These are phyloP conservation scores for Dothideomycetidae sp. DNA, from an alignment of 2,329 filamentous ascomycete genomes.

Conservation along the genomic window DNA sequence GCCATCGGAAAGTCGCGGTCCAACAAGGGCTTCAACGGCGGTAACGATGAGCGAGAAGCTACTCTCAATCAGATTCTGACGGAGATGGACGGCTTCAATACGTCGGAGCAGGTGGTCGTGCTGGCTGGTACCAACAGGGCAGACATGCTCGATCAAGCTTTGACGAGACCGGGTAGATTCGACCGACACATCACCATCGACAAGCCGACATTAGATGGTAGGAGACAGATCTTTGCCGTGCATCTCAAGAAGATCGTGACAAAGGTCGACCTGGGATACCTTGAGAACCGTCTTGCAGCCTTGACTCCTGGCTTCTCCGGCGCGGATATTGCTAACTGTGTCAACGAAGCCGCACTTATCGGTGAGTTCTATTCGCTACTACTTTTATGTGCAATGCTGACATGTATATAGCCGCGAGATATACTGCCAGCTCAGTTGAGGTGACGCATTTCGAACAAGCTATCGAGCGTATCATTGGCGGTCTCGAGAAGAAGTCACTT, in stretches of 20 bases:
- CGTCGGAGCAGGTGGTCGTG: conserved; percentile 87
- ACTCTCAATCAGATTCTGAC: conserved; percentile 97
- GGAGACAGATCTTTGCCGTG: conserved; percentile 90
- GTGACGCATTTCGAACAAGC: conserved; percentile 94
- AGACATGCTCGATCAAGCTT: conserved; percentile 84
- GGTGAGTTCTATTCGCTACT: conserved; percentile 42
- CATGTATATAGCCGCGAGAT: conserved; percentile 55
- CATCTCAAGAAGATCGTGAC: conserved; percentile 93
- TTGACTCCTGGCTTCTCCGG: conserved; percentile 93
- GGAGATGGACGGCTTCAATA: conserved; percentile 99
- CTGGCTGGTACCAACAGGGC: conserved; percentile 92
- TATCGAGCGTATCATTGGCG: conserved; percentile 92
- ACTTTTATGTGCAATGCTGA: conserved; percentile 26
- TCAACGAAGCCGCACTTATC: conserved; percentile 92
- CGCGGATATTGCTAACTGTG: conserved; percentile 95
- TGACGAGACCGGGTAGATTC: conserved; percentile 94
- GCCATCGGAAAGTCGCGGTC: conserved; percentile 84
- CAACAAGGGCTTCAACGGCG: conserved; percentile 71
- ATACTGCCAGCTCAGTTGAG: conserved; percentile 62
- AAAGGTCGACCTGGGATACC: conserved; percentile 71
- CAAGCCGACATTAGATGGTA: conserved; percentile 87
- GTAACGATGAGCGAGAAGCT: conserved; percentile 92
- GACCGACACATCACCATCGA: conserved; percentile 95
- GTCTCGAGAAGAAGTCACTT: conserved; percentile 91
- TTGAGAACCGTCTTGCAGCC: conserved; percentile 78